Evolutionary conservation across 192 early-diverging fungal genomes (phyloP).

Genomic region (Rhizophagus sp.): DNA sequence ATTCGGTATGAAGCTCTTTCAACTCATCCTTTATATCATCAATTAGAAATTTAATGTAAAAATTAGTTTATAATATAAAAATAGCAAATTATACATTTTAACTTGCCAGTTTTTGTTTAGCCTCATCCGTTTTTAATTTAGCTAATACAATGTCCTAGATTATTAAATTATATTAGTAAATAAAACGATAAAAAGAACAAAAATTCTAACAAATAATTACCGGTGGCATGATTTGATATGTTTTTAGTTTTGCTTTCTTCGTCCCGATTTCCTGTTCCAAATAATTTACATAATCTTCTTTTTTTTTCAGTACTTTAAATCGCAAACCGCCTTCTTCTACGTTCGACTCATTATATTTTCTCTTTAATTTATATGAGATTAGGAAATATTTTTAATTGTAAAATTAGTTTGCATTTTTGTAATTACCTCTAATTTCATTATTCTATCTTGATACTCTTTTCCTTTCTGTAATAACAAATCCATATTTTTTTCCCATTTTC

Average conservation of each 20-base stretch:
- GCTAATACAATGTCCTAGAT: background rate
- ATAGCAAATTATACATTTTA: background rate
- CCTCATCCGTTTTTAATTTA: background rate
- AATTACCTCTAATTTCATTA: constrained; percentile 1
- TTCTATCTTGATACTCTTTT: constrained; percentile 4
- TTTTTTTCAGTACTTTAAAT: constrained; percentile 12
- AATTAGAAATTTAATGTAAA: background rate
- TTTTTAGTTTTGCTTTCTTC: constrained; percentile 7
- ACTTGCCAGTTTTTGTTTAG: constrained; percentile 10
- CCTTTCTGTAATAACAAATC: background rate
- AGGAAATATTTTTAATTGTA: background rate
- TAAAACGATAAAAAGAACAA: background rate
- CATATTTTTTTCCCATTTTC: constrained; percentile 19
- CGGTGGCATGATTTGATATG: constrained; percentile 20
- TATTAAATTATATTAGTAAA: background rate
- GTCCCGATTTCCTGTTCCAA: background rate
- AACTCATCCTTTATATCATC: background rate
- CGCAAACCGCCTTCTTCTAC: constrained; percentile 20
- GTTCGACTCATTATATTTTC: background rate
- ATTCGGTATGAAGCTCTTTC: background rate
- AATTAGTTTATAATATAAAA: background rate
- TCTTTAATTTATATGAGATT: background rate
- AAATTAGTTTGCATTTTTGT: background rate
- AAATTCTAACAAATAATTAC: background rate
- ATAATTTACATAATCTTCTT: background rate